phyloP scores from a whole-genome alignment of 371 early-diverging fungal species.

The Rhizopus arrhizus region DNA sequence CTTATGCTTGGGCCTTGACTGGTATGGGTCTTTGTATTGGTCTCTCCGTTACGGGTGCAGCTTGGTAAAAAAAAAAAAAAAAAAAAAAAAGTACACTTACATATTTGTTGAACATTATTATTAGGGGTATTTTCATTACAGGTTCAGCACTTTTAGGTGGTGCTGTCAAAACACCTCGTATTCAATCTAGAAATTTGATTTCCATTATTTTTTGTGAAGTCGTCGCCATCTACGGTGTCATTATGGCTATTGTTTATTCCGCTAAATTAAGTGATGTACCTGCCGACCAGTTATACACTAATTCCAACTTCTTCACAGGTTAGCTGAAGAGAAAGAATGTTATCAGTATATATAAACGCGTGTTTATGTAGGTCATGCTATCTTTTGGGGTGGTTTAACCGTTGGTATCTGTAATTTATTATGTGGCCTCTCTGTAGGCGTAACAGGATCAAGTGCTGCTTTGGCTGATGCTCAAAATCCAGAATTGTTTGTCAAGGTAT shows the following conservation, averaged over 20 bases:
- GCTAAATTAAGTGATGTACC: constrained; percentile 72
- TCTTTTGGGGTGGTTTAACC: constrained; percentile 97
- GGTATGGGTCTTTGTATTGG: constrained; percentile 89
- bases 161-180: constrained; percentile 91
- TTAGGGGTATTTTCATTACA: constrained; percentile 93
- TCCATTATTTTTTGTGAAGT: constrained; percentile 98
- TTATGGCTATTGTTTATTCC: constrained; percentile 96
- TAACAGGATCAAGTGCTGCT: constrained; percentile 92
- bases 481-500: constrained; percentile 92
- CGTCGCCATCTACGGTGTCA: constrained; percentile 97
- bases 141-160: constrained; percentile 91
- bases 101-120: background rate
- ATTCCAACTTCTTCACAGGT: constrained; percentile 69
- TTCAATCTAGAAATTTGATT: constrained; percentile 95
- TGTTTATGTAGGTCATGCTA: constrained; percentile 70
- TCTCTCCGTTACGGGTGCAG: constrained; percentile 93
- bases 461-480: constrained; percentile 96
- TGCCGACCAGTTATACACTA: constrained; percentile 46
- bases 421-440: constrained; percentile 94
- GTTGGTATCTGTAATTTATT: constrained; percentile 93
- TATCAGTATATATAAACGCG: background rate
- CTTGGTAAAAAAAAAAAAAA: constrained; percentile 70
- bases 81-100: constrained; percentile 7
- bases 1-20: constrained; percentile 88
- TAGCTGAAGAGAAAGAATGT: background rate